Evolutionary conservation across 805 yeast species (phyloP).

Genomic region (Saturnispora halmiae): DNA sequence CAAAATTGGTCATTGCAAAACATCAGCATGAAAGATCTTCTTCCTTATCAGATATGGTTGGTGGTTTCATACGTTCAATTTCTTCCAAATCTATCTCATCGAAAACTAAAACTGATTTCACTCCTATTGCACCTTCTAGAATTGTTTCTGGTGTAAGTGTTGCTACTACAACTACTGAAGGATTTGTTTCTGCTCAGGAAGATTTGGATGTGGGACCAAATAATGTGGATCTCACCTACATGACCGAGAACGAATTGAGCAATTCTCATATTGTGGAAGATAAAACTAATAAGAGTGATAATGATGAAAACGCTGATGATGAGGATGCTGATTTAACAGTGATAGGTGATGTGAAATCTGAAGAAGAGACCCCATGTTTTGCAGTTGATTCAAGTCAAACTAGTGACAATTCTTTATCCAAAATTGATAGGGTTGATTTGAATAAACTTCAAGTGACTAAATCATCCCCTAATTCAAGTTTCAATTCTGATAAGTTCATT

Average conservation of each 20-base stretch:
- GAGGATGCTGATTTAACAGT: conserved; percentile 9
- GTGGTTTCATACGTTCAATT: conserved; percentile 17
- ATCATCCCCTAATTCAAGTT: conserved; percentile 19
- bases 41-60: conserved; percentile 18
- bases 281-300: not conserved
- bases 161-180: conserved; percentile 24
- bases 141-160: conserved; percentile 20
- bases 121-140: conserved; percentile 11
- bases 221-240: conserved; percentile 9
- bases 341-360: conserved; percentile 2
- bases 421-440: not conserved
- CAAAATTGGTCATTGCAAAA: not conserved
- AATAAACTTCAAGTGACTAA: conserved; percentile 3
- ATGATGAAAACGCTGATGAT: not conserved
- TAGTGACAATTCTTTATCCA: not conserved
- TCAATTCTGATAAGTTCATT: conserved; percentile 20
- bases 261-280: not conserved
- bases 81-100: conserved; percentile 16
- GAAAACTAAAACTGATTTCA: not conserved
- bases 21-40: conserved; percentile 9
- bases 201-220: conserved; percentile 15
- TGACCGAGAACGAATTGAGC: not conserved
- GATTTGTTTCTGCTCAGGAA: conserved; percentile 28
- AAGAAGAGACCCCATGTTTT: not conserved
- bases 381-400: not conserved